These are phyloP conservation scores for Tarenaya hassleriana DNA, from an alignment of 345 rosid species.

Conservation along the genomic window DNA sequence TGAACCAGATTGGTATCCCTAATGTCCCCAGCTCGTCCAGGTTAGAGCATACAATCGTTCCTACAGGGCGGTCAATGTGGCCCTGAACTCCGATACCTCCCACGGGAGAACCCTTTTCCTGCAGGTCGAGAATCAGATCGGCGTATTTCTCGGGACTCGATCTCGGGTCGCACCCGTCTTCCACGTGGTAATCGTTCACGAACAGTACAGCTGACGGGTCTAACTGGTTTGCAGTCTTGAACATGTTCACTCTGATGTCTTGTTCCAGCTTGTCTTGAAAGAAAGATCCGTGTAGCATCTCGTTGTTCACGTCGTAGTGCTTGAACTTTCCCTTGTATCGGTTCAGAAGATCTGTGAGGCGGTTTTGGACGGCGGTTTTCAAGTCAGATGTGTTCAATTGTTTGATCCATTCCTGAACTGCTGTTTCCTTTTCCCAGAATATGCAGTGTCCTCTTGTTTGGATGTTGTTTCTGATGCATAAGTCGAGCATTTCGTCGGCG, in stretches of 20 bases:
- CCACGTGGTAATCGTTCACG: conserved; percentile 87
- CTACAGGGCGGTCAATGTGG: conserved; percentile 78
- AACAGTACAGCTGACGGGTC: conserved; percentile 69
- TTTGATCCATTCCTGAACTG: conserved; percentile 76
- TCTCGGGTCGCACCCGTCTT: conserved; percentile 72
- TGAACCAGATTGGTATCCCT: conserved; percentile 94
- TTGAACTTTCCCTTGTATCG: conserved; percentile 79
- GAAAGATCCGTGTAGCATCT: conserved; percentile 95
- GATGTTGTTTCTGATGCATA: conserved; percentile 55
- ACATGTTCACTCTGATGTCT: conserved; percentile 61
- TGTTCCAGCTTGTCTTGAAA: conserved; percentile 56
- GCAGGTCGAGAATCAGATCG: conserved; percentile 60
- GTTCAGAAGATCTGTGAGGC: conserved; percentile 58
- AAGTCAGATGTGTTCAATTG: conserved; percentile 49
- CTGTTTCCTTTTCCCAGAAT: conserved; percentile 91
- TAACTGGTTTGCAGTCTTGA: conserved; percentile 58
- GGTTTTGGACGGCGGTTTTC: conserved; percentile 57
- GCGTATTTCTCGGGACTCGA: conserved; percentile 73
- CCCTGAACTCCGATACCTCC: conserved; percentile 96
- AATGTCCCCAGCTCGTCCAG: conserved; percentile 65
- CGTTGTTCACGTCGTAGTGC: conserved; percentile 95
- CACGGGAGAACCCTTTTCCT: conserved; percentile 69
- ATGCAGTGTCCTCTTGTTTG: conserved; percentile 82
- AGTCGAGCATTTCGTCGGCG: conserved; percentile 80
- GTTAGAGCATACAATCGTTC: conserved; percentile 61